A percentile compares a stretch with the other conserved stretches of the same genome.
Conservation (phyloP, 495 filamentous ascomycete genomes). For the Trichoderma reesei region DNA sequence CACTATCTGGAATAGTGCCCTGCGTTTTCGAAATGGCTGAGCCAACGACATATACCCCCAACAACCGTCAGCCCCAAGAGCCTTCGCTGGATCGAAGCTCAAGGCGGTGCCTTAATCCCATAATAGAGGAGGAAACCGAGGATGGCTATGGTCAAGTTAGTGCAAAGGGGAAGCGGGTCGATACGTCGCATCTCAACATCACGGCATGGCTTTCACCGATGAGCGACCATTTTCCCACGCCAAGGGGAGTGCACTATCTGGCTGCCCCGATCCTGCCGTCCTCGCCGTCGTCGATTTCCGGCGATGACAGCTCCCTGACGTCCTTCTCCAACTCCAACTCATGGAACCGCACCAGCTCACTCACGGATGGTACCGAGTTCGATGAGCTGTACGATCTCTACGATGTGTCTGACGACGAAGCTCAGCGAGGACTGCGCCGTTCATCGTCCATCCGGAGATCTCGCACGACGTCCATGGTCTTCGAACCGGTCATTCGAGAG, state of each 20-base stretch:
- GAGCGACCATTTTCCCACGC: constrained; percentile 54
- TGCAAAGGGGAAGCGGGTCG: constrained; percentile 20
- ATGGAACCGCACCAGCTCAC: constrained; percentile 44
- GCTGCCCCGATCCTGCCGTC: constrained; percentile 42
- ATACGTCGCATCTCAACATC: constrained; percentile 39
- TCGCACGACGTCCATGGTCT: background rate
- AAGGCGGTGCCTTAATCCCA: constrained; percentile 69
- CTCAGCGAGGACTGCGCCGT: constrained; percentile 15
- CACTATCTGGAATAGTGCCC: constrained; percentile 17
- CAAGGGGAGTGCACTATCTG: constrained; percentile 46
- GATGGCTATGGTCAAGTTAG: constrained; percentile 16
- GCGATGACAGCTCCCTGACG: constrained; percentile 39
- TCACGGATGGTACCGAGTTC: constrained; percentile 54
- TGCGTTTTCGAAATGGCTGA: constrained; percentile 45
- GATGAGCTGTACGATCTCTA: constrained; percentile 79
- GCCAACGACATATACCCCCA: constrained; percentile 45
- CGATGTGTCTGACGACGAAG: constrained; percentile 55
- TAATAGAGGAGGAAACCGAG: constrained; percentile 61
- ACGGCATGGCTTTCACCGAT: constrained; percentile 47
- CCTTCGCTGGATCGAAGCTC: constrained; percentile 57
- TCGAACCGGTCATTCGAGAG: constrained; percentile 26
- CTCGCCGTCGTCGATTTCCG: constrained; percentile 32
- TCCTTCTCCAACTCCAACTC: constrained; percentile 43
- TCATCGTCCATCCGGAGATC: constrained; percentile 15
- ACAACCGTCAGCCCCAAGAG: constrained; percentile 50